Evolutionary conservation across 2,329 filamentous ascomycete genomes (phyloP).

Genomic region (Fusarium aywerte): DNA sequence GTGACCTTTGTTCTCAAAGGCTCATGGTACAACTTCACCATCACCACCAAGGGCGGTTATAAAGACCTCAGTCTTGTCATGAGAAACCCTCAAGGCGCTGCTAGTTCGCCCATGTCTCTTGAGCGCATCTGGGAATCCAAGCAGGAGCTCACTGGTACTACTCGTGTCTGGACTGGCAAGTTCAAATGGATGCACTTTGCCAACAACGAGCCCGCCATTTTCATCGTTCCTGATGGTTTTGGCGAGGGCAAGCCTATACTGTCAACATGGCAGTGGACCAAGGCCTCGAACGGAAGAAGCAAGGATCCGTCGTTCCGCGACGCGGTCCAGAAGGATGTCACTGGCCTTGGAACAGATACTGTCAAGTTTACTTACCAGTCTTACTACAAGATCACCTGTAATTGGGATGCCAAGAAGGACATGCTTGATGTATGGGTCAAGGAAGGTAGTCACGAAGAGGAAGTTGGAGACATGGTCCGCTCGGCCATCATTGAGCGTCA

Average conservation of each 20-base stretch:
- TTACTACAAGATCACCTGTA: slow-evolving; percentile 16
- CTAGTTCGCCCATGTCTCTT: background rate
- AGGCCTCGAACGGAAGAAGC: background rate
- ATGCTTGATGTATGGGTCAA: slow-evolving; percentile 16
- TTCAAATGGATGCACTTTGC: slow-evolving; percentile 29
- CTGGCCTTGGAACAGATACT: background rate
- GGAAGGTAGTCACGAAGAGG: background rate
- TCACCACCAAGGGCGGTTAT: slow-evolving; percentile 27
- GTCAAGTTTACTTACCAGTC: slow-evolving; percentile 26
- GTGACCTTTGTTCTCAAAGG: slow-evolving; percentile 20
- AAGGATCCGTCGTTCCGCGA: slow-evolving; percentile 20
- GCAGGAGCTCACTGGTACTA: background rate
- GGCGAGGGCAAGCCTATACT: slow-evolving; percentile 35
- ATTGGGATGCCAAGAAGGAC: slow-evolving; percentile 12
- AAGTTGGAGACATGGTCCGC: slow-evolving; percentile 8
- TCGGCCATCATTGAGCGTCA: slow-evolving; percentile 17
- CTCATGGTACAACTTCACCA: slow-evolving; percentile 13
- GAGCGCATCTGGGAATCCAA: slow-evolving; percentile 30
- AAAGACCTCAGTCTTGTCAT: slow-evolving; percentile 25
- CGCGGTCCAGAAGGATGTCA: background rate
- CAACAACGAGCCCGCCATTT: slow-evolving; percentile 28
- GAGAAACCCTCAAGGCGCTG: slow-evolving; percentile 2
- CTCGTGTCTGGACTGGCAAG: slow-evolving; percentile 39
- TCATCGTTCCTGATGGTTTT: slow-evolving; percentile 36
- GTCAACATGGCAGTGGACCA: slow-evolving; percentile 34